These are phyloP conservation scores for Mycena galopus DNA, from an alignment of 768 basidiomycete genomes.

Conservation along the genomic window DNA sequence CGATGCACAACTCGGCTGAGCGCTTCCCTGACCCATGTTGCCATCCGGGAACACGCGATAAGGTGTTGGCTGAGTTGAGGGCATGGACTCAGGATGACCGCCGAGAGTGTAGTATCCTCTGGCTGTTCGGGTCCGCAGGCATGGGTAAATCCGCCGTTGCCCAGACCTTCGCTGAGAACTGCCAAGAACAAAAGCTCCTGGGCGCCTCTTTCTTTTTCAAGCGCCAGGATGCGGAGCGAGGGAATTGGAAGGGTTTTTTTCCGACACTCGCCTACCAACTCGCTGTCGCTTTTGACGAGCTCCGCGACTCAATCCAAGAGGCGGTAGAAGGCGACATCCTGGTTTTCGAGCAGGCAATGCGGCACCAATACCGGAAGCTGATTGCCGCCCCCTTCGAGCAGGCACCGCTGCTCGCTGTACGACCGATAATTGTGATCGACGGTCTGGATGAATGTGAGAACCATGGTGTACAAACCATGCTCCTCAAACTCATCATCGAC, in stretches of 20 bases:
- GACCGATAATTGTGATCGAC: constrained; percentile 7
- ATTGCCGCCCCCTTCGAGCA: constrained; percentile 31
- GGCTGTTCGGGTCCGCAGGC: constrained; percentile 41
- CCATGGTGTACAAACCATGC: not conserved
- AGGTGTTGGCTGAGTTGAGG: not conserved
- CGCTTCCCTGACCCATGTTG: constrained; percentile 9
- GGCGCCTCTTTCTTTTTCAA: constrained; percentile 52
- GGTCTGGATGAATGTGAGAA: constrained; percentile 7
- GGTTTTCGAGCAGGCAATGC: constrained; percentile 26
- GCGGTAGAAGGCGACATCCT: constrained; percentile 27
- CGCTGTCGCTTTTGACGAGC: constrained; percentile 8
- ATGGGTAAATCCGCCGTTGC: constrained; percentile 41
- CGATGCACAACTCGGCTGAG: constrained; percentile 7
- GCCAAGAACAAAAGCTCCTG: constrained; percentile 31
- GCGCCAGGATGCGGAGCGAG: constrained; percentile 40
- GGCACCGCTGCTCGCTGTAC: not conserved
- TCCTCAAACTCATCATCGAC: constrained; percentile 9
- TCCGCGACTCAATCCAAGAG: constrained; percentile 24
- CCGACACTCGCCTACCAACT: constrained; percentile 47
- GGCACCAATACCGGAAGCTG: constrained; percentile 33
- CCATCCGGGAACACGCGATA: constrained; percentile 16
- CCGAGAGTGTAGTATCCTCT: constrained; percentile 16
- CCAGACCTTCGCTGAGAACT: constrained; percentile 32
- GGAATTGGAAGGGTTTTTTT: constrained; percentile 39
- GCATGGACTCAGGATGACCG: not conserved